Base-by-base conservation (phyloP, 176 grass and related monocot genomes). In the Elymus sibiricus region DNA sequence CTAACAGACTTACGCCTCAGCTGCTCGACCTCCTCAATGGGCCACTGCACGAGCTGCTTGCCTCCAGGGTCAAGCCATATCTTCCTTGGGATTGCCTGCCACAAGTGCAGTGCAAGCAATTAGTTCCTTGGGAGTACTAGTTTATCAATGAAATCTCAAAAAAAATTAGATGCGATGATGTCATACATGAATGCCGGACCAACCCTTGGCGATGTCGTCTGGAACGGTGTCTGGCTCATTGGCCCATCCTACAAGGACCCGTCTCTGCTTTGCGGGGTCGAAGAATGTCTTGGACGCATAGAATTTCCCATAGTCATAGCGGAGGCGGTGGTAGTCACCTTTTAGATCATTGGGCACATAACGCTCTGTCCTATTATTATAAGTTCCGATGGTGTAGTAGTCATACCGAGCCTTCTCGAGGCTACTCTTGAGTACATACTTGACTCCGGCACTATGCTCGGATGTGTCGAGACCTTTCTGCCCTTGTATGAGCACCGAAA, bases 201-300 rank as follows among this genome's bases (percentile, higher is more conserved):
- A 94, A 37, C 89, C 89, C 61, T 94, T 94, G 22, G 72, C 49
- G 28, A 24, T 85, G 42, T 91, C 89, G 77, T 74, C 19, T 14
- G 59, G 7, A 3, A 77, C 43, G 43, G 40, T 70, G 66, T 95
- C 90, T 0, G 93, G 86, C 69, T 95, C 88, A 6, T 95, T 92
- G 11, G 88, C 81, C 93, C 93, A 95, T 10, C 93, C 93, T 11
- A 80, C 71, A 35, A 95, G 35, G 42, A 92, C 69, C 26, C 93
- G 83, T 0, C 93, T 80, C 31, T n/a, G 70, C 70, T 85, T 88
- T n/a, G 37, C 62, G 5, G 93, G 63, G 40, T 95, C 93, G 37
- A 88, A 90, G 76, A 97, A 94, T 4, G 95, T 89, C 84, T 91
- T 94, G 7, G 92, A 97, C 0, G 95, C 95, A 51, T 97, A 97